A percentile compares a stretch with the other conserved stretches of the same genome.
These are phyloP conservation scores for Lasiosphaeria miniovina DNA, from an alignment of 495 filamentous ascomycete species.

Conservation along the genomic window DNA sequence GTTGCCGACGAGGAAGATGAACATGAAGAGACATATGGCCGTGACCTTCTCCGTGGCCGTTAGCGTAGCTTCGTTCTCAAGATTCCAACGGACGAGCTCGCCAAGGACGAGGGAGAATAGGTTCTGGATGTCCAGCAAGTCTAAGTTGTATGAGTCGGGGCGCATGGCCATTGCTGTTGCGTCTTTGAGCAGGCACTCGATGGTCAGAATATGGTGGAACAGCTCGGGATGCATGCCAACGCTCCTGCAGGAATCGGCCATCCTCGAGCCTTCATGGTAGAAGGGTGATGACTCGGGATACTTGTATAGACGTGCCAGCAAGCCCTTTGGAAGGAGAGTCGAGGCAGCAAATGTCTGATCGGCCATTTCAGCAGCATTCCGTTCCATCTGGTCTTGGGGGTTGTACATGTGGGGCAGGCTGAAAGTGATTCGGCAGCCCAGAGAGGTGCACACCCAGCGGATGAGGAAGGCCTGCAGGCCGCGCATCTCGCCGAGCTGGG, in stretches of 20 bases:
- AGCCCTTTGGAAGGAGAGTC: slow-evolving; percentile 6
- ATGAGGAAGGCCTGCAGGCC: slow-evolving; percentile 18
- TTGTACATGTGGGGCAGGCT: slow-evolving; percentile 7
- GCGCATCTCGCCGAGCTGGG: slow-evolving; percentile 6
- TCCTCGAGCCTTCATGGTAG: neutral
- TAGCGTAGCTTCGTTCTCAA: slow-evolving; percentile 8
- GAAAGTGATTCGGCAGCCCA: slow-evolving; percentile 13
- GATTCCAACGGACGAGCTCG: slow-evolving; percentile 15
- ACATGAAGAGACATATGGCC: slow-evolving; percentile 16
- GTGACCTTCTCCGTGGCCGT: slow-evolving; percentile 15
- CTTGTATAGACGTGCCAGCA: slow-evolving; percentile 8
- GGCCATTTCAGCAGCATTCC: neutral
- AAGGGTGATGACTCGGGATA: slow-evolving; percentile 13
- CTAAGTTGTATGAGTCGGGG: neutral
- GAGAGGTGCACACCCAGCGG: slow-evolving; percentile 13
- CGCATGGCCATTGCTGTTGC: slow-evolving; percentile 3
- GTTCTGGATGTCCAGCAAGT: slow-evolving; percentile 20
- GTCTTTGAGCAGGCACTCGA: slow-evolving; percentile 14
- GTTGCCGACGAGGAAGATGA: slow-evolving; percentile 15
- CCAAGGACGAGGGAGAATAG: slow-evolving; percentile 15
- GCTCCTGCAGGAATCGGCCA: slow-evolving; percentile 13
- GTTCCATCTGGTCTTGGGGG: slow-evolving; percentile 1
- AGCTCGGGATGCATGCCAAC: slow-evolving; percentile 10
- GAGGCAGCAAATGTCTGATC: slow-evolving; percentile 14
- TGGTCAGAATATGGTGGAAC: slow-evolving; percentile 2